These are phyloP conservation scores for Gnetum montanum DNA, from an alignment of 75 land plant species.

Conservation along the genomic window DNA sequence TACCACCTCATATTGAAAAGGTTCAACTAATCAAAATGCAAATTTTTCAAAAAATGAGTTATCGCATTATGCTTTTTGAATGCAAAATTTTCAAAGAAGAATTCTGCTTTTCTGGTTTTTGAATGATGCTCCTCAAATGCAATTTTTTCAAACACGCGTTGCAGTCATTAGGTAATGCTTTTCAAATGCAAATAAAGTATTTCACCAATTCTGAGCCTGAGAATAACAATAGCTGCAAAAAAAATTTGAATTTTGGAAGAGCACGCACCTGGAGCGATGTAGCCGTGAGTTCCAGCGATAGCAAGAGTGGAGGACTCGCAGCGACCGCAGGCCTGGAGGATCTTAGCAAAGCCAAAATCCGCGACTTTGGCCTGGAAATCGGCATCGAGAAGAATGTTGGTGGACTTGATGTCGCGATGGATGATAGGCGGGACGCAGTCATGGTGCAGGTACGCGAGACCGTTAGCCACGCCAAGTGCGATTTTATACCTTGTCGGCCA, in stretches of 20 bases:
- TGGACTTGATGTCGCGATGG: constrained; percentile 82
- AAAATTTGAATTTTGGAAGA: background rate
- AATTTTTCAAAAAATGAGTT: too few species aligned
- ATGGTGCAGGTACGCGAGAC: constrained; percentile 85
- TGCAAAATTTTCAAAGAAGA: background rate
- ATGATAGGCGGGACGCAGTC: constrained; percentile 65
- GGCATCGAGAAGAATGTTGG: constrained; percentile 67
- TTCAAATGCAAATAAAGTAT: background rate
- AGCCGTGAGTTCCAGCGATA: constrained; percentile 77
- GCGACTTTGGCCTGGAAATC: constrained; percentile 69
- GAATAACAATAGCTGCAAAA: background rate
- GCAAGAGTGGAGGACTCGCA: constrained; percentile 52
- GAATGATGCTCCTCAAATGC: too few species aligned
- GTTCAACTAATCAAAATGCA: too few species aligned
- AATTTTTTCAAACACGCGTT: background rate
- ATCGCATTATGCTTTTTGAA: too few species aligned
- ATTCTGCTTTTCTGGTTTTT: background rate
- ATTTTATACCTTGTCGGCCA: constrained; percentile 67
- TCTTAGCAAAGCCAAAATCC: constrained; percentile 88
- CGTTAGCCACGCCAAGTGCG: constrained; percentile 69
- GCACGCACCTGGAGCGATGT: constrained; percentile 75
- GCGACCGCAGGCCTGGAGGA: constrained; percentile 51
- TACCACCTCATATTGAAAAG: too few species aligned
- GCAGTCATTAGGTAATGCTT: too few species aligned
- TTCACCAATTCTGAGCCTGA: background rate